A percentile compares a stretch with the other conserved stretches of the same genome.
Evolutionary conservation across 768 basidiomycete species (phyloP).

Genomic region (Trametes coccinea): DNA sequence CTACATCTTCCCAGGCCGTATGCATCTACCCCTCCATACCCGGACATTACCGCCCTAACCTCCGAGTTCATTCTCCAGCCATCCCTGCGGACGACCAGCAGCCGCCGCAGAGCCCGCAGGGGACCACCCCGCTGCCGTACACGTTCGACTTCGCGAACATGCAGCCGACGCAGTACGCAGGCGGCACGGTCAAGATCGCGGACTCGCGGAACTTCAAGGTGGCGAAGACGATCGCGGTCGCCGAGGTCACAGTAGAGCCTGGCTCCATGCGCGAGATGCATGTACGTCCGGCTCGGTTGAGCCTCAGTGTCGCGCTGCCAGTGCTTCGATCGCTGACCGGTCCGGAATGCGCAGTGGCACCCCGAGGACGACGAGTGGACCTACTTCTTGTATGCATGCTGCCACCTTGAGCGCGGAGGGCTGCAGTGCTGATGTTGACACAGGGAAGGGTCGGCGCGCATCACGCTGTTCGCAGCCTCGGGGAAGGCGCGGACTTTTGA

Average conservation of each 20-base stretch:
- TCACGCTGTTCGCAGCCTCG: constrained; percentile 43
- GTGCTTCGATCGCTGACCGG: no score
- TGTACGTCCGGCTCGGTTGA: constrained; percentile 5
- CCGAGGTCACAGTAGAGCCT: constrained; percentile 58
- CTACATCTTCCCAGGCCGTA: constrained; percentile 33
- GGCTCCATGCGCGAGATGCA: constrained; percentile 64
- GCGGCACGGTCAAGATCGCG: constrained; percentile 42
- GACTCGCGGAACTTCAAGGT: constrained; percentile 54
- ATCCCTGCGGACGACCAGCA: constrained; percentile 33
- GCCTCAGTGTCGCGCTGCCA: not conserved
- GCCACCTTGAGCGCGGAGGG: not conserved
- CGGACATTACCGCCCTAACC: no score
- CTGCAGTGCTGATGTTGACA: not conserved
- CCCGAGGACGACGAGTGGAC: constrained; percentile 67
- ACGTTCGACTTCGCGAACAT: constrained; percentile 50
- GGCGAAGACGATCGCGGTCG: constrained; percentile 54
- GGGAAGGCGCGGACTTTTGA: constrained; percentile 43
- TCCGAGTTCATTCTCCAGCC: constrained; percentile 13
- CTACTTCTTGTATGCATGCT: constrained; percentile 26
- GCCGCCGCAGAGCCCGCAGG: constrained; percentile 45
- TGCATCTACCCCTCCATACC: not conserved
- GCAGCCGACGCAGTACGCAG: constrained; percentile 43
- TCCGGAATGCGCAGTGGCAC: constrained; percentile 52
- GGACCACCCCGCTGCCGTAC: constrained; percentile 45
- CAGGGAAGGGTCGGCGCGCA: constrained; percentile 42